A percentile compares a stretch with the other conserved stretches of the same genome.
Evolutionary conservation across 352 stramenopile species (phyloP).

Genomic region (Phytophthora citricola): DNA sequence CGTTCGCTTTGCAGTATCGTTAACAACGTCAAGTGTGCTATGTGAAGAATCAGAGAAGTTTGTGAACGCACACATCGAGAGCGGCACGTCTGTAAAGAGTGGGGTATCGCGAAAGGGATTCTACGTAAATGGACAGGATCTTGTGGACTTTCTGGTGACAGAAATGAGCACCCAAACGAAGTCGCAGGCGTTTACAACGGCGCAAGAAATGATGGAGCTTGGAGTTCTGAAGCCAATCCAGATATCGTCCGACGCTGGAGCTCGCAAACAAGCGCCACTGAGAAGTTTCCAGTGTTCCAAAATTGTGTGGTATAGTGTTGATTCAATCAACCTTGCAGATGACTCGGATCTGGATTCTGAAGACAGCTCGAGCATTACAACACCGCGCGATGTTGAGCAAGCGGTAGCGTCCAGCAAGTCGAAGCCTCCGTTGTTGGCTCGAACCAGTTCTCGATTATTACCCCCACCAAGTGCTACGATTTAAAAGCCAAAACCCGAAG

Average conservation of each 20-base stretch:
- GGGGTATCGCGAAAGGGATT: conserved; percentile 65
- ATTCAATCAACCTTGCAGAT: conserved; percentile 77
- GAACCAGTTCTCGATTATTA: conserved; percentile 90
- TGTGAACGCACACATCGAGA: conserved; percentile 48
- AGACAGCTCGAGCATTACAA: conserved; percentile 47
- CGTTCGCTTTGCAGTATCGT: conserved; percentile 69
- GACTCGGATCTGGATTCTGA: conserved; percentile 80
- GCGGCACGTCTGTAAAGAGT: conserved; percentile 32
- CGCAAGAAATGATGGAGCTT: conserved; percentile 80
- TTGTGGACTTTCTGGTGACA: conserved; percentile 79
- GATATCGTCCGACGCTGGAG: conserved; percentile 15
- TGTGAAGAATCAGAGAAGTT: conserved; percentile 75
- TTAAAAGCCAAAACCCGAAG: conserved; percentile 82
- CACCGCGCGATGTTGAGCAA: conserved; percentile 31
- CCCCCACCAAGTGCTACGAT: conserved; percentile 85
- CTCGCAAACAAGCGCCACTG: conserved; percentile 26
- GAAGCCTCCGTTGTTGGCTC: conserved; percentile 48
- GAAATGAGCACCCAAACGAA: conserved; percentile 65
- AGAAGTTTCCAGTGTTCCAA: conserved; percentile 82
- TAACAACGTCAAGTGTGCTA: conserved; percentile 72
- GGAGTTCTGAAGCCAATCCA: conserved; percentile 65
- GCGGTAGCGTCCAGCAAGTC: conserved; percentile 15
- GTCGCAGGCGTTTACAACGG: conserved; percentile 68
- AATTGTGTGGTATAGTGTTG: conserved; percentile 79
- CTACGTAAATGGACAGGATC: conserved; percentile 77